Evolutionary conservation across 2,329 filamentous ascomycete genomes (phyloP).

Genomic region (Pseudocercospora vitis): DNA sequence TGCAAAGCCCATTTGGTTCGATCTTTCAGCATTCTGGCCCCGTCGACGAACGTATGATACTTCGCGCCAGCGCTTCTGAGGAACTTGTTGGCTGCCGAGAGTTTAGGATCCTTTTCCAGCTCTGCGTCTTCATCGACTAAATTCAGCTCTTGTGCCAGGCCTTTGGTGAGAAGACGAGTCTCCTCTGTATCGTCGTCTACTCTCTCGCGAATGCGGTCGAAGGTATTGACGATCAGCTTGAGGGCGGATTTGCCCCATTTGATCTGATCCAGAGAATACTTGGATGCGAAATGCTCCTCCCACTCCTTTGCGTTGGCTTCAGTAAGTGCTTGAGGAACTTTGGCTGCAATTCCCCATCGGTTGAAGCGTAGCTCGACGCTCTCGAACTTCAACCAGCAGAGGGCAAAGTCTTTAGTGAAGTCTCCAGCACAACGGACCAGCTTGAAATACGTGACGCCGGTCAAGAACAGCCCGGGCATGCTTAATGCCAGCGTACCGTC

Average conservation of each 20-base stretch:
- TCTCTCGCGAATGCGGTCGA: not conserved
- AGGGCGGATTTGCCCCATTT: not conserved
- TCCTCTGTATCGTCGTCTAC: not conserved
- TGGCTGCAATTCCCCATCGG: not conserved
- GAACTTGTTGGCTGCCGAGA: not conserved
- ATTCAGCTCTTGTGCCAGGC: not conserved
- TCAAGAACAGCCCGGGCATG: not conserved
- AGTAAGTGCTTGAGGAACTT: not conserved
- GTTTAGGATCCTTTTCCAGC: not conserved
- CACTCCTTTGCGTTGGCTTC: not conserved
- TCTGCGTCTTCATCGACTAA: not conserved
- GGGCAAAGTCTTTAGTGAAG: not conserved
- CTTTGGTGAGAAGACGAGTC: not conserved
- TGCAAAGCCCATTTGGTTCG: constrained; percentile 1
- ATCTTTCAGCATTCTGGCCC: not conserved
- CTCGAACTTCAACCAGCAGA: not conserved
- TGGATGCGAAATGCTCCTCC: not conserved
- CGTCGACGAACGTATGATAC: not conserved
- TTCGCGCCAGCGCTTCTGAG: not conserved
- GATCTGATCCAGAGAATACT: not conserved
- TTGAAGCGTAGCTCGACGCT: not conserved
- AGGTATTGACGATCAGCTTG: not conserved
- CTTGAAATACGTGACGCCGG: constrained; percentile 1
- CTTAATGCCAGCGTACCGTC: not conserved
- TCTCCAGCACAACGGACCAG: not conserved